phyloP scores from a whole-genome alignment of 805 yeast genomes.

The Pachysolen tannophilus region DNA sequence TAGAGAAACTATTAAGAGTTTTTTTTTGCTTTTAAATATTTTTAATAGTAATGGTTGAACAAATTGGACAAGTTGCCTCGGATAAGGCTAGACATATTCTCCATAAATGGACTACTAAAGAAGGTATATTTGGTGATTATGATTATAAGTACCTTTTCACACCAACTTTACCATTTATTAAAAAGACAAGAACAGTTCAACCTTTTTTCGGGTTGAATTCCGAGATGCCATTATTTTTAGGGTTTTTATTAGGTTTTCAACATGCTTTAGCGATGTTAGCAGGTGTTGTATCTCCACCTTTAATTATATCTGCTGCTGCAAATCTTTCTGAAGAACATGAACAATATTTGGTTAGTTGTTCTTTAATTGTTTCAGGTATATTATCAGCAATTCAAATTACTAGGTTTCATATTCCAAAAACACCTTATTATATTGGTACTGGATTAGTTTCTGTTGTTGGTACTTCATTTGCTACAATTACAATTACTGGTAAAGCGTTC shows the following conservation, averaged over 20 bases:
- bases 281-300: conserved; percentile 80
- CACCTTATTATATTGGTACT: conserved; percentile 77
- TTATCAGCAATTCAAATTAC: conserved; percentile 73
- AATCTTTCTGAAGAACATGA: conserved; percentile 39
- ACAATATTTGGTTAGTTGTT: conserved; percentile 64
- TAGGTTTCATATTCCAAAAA: conserved; percentile 65
- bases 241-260: conserved; percentile 75
- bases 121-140: conserved; percentile 82
- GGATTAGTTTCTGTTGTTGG: conserved; percentile 89
- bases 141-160: conserved; percentile 75
- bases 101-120: conserved; percentile 57
- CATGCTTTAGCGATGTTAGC: conserved; percentile 89
- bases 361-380: conserved; percentile 63
- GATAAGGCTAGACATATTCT: conserved; percentile 18
- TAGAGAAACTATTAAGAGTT: no score
- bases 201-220: conserved; percentile 80
- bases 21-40: no score
- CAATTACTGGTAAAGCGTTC: conserved; percentile 67
- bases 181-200: conserved; percentile 40
- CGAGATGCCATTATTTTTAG: conserved; percentile 75
- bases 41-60: no score
- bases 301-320: conserved; percentile 60
- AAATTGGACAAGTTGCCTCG: no score
- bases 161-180: conserved; percentile 68
- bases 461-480: conserved; percentile 81